phyloP scores from a whole-genome alignment of 2,329 filamentous ascomycete genomes.

The Nothopassalora personata region DNA sequence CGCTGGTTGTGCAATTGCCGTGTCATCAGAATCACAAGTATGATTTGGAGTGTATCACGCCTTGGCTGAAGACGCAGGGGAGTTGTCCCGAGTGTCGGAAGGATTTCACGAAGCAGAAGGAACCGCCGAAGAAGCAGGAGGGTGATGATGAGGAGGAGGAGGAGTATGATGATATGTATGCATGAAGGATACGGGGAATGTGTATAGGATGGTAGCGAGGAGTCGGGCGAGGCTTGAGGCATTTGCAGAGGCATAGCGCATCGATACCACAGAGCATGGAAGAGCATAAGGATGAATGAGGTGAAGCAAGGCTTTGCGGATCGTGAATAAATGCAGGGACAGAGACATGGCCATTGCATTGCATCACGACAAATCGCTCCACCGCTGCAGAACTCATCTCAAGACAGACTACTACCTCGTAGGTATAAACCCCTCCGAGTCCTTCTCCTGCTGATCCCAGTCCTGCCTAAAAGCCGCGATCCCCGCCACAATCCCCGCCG shows the following conservation, averaged over 20 bases:
- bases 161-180: conserved; percentile 50
- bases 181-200: conserved; percentile 10
- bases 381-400: not conserved
- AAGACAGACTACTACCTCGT: conserved; percentile 25
- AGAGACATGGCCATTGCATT: not conserved
- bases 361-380: not conserved
- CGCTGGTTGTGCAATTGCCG: conserved; percentile 58
- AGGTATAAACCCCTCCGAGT: conserved; percentile 62
- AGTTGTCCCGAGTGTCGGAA: conserved; percentile 60
- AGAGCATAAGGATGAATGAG: no score
- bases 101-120: conserved; percentile 52
- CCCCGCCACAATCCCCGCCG: conserved; percentile 66
- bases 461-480: conserved; percentile 71
- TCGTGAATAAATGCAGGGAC: not conserved
- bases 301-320: no score
- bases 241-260: no score
- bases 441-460: conserved; percentile 61
- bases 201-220: no score
- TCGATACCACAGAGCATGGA: no score
- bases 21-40: conserved; percentile 59
- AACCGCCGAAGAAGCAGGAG: conserved; percentile 29
- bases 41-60: conserved; percentile 60
- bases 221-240: no score
- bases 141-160: conserved; percentile 50
- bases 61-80: conserved; percentile 59